A percentile compares a stretch with the other conserved stretches of the same genome.
phyloP scores from a whole-genome alignment of 192 early-diverging fungal species.

The Backusella westeae region DNA sequence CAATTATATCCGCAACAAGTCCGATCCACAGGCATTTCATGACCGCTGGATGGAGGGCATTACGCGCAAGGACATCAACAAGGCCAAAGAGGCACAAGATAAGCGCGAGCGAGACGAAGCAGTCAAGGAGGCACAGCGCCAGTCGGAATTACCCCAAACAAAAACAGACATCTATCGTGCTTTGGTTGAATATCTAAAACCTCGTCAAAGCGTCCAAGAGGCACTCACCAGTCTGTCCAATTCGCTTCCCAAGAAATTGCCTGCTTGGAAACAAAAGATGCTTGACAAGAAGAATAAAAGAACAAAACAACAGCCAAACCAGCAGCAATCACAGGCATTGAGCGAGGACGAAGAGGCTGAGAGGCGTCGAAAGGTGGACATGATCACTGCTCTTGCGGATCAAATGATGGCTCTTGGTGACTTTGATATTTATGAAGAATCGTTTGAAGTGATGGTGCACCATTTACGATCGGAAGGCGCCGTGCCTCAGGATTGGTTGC shows the following conservation, averaged over 20 bases:
- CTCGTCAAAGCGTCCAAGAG: constrained; percentile 57
- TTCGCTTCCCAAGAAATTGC: constrained; percentile 34
- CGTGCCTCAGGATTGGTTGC: constrained; percentile 59
- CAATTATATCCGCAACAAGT: constrained; percentile 69
- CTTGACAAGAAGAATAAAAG: constrained; percentile 33
- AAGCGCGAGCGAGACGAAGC: constrained; percentile 38
- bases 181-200: constrained; percentile 56
- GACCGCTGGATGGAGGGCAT: constrained; percentile 70
- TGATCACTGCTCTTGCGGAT: constrained; percentile 66
- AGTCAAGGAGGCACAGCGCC: constrained; percentile 47
- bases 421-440: constrained; percentile 65
- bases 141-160: constrained; percentile 42
- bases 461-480: constrained; percentile 55
- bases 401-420: constrained; percentile 69
- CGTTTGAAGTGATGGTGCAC: constrained; percentile 67
- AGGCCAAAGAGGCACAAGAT: constrained; percentile 53
- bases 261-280: constrained; percentile 38
- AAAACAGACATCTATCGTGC: constrained; percentile 54
- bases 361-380: constrained; percentile 53
- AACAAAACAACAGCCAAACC: constrained; percentile 22
- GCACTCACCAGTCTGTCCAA: constrained; percentile 58
- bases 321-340: constrained; percentile 12
- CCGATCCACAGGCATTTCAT: constrained; percentile 67
- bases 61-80: constrained; percentile 54
- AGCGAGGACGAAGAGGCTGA: constrained; percentile 38